Evolutionary conservation across 2,329 filamentous ascomycete genomes (phyloP).

Genomic region (Fusarium sp.): DNA sequence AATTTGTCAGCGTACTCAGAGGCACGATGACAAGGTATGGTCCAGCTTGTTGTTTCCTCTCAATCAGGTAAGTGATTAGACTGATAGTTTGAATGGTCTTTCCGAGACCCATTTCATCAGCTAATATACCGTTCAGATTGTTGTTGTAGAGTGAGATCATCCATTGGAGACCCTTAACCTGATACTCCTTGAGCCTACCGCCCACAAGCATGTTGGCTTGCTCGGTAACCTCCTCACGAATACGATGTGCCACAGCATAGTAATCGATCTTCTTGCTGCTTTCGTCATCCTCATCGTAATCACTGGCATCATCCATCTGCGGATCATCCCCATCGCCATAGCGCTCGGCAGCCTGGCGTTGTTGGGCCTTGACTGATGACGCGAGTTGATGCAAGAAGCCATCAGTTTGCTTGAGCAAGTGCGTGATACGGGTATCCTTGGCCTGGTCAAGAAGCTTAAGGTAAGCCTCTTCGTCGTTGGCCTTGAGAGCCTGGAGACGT

Average conservation of each 20-base stretch:
- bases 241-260: conserved; percentile 95
- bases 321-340: conserved; percentile 73
- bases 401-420: conserved; percentile 95
- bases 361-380: conserved; percentile 92
- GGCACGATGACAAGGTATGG: conserved; percentile 98
- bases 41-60: conserved; percentile 89
- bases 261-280: conserved; percentile 90
- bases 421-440: conserved; percentile 99
- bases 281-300: conserved; percentile 74
- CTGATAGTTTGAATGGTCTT: conserved; percentile 99
- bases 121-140: conserved; percentile 97
- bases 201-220: conserved; percentile 91
- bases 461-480: conserved; percentile 99
- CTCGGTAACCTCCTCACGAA: conserved; percentile 88
- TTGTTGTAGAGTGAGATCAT: conserved; percentile 99
- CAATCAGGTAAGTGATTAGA: conserved; percentile 95
- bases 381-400: conserved; percentile 97
- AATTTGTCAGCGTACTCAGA: conserved; percentile 96
- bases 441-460: conserved; percentile 97
- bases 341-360: conserved; percentile 80
- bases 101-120: conserved; percentile 99
- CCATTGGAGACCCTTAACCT: conserved; percentile 98
- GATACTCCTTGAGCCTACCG: conserved; percentile 95
- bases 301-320: conserved; percentile 69
- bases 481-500: conserved; percentile 97